phyloP scores from a whole-genome alignment of 2,329 filamentous ascomycete genomes.

The Juglanconis sp. region DNA sequence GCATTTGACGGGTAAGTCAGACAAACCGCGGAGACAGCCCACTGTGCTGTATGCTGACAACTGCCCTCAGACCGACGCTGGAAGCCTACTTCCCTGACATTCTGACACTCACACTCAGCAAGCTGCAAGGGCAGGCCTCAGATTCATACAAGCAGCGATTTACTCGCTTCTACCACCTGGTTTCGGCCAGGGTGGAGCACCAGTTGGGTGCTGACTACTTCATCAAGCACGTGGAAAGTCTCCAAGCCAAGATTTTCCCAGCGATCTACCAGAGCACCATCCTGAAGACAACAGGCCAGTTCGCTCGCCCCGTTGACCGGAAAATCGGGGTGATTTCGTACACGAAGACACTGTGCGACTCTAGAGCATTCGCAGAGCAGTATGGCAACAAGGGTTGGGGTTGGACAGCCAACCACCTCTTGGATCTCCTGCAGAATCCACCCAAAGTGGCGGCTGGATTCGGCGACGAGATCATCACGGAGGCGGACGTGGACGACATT shows the following conservation, averaged over 20 bases:
- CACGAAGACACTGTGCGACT: conserved; percentile 87
- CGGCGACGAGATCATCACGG: conserved; percentile 74
- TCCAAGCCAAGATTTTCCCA: conserved; percentile 78
- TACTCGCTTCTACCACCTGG: conserved; percentile 89
- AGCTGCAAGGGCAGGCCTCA: conserved; percentile 64
- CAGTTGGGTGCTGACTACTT: conserved; percentile 93
- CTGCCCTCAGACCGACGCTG: conserved; percentile 51
- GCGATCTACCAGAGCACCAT: conserved; percentile 85
- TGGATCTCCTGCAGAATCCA: conserved; percentile 86
- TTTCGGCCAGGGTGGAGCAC: conserved; percentile 72
- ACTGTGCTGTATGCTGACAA: neutral
- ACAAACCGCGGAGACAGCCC: neutral
- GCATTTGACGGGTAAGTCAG: conserved; percentile 66
- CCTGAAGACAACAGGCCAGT: conserved; percentile 82
- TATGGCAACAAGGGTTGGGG: conserved; percentile 83
- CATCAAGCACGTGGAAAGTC: conserved; percentile 74
- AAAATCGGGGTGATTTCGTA: conserved; percentile 92
- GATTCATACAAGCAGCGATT: conserved; percentile 86
- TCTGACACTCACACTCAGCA: conserved; percentile 76
- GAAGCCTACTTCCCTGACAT: conserved; percentile 78
- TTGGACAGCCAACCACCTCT: conserved; percentile 82
- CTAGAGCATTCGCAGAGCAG: conserved; percentile 73
- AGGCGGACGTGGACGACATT: conserved; percentile 91
- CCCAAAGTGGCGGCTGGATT: conserved; percentile 62
- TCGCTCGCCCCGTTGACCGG: conserved; percentile 82